phyloP scores from a whole-genome alignment of 257 asterid species.

The Lycium barbarum region DNA sequence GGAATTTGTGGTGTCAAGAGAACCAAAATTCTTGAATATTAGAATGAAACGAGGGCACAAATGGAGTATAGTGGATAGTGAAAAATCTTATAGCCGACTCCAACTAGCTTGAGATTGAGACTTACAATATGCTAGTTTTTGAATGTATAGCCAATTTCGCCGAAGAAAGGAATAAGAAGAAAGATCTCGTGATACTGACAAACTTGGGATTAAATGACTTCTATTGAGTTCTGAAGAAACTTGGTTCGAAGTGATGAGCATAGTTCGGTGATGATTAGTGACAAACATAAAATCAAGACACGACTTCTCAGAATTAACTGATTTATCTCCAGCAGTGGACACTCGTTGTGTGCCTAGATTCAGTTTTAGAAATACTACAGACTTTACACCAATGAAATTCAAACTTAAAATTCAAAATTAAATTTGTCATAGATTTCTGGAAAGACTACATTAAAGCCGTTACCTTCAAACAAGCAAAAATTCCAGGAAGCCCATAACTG shows the following conservation, averaged over 20 bases:
- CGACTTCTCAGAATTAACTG: neutral
- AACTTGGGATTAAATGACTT: neutral
- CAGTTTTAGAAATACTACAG: neutral
- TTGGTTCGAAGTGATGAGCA: neutral
- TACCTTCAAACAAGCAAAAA: constrained; percentile 50
- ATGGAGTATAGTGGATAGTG: neutral
- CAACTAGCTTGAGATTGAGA: neutral
- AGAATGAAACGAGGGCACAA: constrained; percentile 18
- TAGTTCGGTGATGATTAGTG: neutral
- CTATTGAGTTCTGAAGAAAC: constrained; percentile 10
- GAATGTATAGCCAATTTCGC: neutral
- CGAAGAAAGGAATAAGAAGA: neutral
- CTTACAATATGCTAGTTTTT: neutral
- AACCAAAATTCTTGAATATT: neutral
- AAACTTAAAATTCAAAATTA: neutral
- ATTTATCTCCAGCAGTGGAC: constrained; percentile 10
- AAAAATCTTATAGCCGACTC: neutral
- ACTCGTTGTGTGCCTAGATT: constrained; percentile 5
- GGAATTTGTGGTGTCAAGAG: neutral
- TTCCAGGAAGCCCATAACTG: constrained; percentile 47
- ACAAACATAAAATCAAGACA: neutral
- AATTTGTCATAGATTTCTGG: constrained; percentile 15
- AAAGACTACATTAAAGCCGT: constrained; percentile 13
- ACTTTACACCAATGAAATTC: neutral
- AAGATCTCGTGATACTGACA: neutral